Evolutionary conservation across 176 grass and related monocot genomes (phyloP).

Genomic region (Oryza glaberrima): DNA sequence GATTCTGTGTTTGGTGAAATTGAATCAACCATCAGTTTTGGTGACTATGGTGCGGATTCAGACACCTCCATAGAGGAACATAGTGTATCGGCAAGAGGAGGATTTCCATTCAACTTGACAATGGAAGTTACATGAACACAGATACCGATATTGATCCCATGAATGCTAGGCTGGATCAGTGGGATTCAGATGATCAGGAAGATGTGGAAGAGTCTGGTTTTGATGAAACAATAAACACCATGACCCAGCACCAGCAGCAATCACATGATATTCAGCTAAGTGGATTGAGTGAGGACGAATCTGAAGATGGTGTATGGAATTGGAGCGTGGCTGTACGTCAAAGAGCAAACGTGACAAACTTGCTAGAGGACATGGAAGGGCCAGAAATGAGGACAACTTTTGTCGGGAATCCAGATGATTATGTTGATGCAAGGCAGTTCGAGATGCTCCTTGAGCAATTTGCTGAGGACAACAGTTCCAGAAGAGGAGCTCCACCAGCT

Average conservation of each 20-base stretch:
- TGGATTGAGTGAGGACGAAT: slow-evolving; percentile 28
- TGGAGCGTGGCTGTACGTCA: slow-evolving; percentile 39
- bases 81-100: slow-evolving; percentile 53
- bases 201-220: slow-evolving; percentile 68
- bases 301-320: slow-evolving; percentile 46
- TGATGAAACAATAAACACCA: slow-evolving; percentile 43
- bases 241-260: slow-evolving; percentile 41
- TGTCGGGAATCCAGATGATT: slow-evolving; percentile 69
- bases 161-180: slow-evolving; percentile 67
- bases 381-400: slow-evolving; percentile 46
- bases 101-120: slow-evolving; percentile 58
- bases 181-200: slow-evolving; percentile 74
- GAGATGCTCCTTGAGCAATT: slow-evolving; percentile 81
- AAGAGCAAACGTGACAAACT: slow-evolving; percentile 30
- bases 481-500: slow-evolving; percentile 83
- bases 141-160: slow-evolving; percentile 89
- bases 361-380: slow-evolving; percentile 37
- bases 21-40: slow-evolving; percentile 77
- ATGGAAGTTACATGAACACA: slow-evolving; percentile 56
- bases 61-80: slow-evolving; percentile 70
- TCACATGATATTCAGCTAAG: slow-evolving; percentile 28
- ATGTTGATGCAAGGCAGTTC: slow-evolving; percentile 71
- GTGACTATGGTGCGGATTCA: slow-evolving; percentile 67
- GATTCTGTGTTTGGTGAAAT: slow-evolving; percentile 69
- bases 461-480: slow-evolving; percentile 59